Base-by-base conservation (phyloP, 2,329 filamentous ascomycete genomes). In the Cladosporium sp. region DNA sequence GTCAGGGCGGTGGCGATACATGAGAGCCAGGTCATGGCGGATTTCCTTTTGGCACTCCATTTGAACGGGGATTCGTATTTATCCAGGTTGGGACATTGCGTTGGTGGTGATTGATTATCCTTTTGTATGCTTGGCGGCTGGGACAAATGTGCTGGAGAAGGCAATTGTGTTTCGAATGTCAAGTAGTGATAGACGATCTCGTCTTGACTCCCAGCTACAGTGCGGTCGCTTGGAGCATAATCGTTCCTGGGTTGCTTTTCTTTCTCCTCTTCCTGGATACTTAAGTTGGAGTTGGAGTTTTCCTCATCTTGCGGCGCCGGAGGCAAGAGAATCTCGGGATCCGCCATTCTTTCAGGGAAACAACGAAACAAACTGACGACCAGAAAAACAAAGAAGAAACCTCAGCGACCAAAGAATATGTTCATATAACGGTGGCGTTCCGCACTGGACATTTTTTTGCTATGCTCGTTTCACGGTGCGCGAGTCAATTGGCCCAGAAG, bases 1-100 rank as follows among this genome's bases (percentile, higher is more conserved):
- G 89, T 88, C 44, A 91, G 70, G 17, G 82, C 78, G 0, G 89
- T 95, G 1, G 88, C 88, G 6, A 83, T 68, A 64, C 87, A 95
- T 7, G 86, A 88, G 11, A 96, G 75, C 61, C 77, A 79, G 7
- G 92, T 81, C 59, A 88, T 82, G 53, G 87, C 67, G 19, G 75
- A 77, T 66, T 96, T 96, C 53, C 83, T 82, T 40, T 73, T 73
- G 50, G 72, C 64, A 0, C 86, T 80, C 89, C 90, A 95, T 8
- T 78, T 73, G 56, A 89, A 84, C 0, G 91, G 91, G 8, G 87
- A 84, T 2, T 59, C 67, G 61, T 83, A 95, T 52, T 77, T 74
- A 29, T 73, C 75, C 20, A 95, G 78, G 64, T 89, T 75, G 3
- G 88, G 88, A 19, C 72, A 73, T 47, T 75, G 84, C 1, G 77